Percentiles rank a stretch among this genome's conserved stretches.
phyloP scores from a whole-genome alignment of 1,284 basidiomycete genomes.

The Ustilago cynodontis region DNA sequence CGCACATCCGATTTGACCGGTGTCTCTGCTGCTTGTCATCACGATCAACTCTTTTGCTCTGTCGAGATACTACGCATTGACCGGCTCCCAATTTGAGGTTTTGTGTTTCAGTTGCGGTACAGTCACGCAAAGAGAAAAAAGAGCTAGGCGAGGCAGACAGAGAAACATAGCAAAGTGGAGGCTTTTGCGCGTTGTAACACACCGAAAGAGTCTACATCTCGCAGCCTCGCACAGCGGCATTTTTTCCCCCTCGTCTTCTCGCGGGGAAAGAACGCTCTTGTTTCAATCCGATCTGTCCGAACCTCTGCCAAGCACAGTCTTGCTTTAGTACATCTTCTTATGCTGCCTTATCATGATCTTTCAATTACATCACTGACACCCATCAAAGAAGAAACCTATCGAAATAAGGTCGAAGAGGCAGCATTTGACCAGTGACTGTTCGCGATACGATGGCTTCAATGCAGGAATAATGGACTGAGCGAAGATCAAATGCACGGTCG shows the following conservation, averaged over 20 bases:
- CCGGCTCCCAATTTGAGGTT: too few species aligned
- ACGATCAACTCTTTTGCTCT: background rate
- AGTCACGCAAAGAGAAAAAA: constrained; percentile 10
- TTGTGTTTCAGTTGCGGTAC: constrained; percentile 7
- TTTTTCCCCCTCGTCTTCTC: background rate
- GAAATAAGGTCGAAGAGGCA: too few species aligned
- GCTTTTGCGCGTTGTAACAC: background rate
- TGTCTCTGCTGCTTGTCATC: constrained; percentile 2
- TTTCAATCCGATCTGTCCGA: constrained; percentile 6
- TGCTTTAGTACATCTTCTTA: too few species aligned
- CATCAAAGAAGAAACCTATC: too few species aligned
- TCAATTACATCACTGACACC: too few species aligned
- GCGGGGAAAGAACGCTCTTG: constrained; percentile 7
- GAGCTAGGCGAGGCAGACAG: constrained; percentile 3
- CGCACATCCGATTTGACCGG: constrained; percentile 6
- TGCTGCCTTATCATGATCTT: too few species aligned
- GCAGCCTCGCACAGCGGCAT: background rate
- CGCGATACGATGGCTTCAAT: too few species aligned
- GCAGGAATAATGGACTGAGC: too few species aligned
- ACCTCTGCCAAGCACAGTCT: background rate
- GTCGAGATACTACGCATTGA: background rate
- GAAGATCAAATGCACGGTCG: background rate
- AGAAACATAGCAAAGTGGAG: constrained; percentile 11
- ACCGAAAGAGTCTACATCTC: background rate
- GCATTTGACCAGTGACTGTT: too few species aligned